Percentiles rank a stretch among this genome's conserved stretches.
Conservation (phyloP, 1,284 basidiomycete species). For the Trichosporon sp. region DNA sequence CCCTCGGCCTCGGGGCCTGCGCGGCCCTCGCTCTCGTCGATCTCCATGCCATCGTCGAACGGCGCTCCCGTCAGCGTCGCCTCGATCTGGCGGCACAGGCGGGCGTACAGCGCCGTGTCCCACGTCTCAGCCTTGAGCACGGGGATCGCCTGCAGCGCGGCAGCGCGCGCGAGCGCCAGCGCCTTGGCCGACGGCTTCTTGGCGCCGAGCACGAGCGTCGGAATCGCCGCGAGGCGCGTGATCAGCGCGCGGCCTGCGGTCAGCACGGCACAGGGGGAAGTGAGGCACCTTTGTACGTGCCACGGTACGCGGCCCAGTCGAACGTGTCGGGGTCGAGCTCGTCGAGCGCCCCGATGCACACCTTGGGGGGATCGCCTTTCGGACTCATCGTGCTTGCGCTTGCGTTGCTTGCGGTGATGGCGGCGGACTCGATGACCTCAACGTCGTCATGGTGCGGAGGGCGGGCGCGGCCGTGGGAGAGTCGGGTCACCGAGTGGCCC, state of each 20-base stretch:
- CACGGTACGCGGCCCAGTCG: constrained; percentile 32
- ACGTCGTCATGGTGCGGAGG: not conserved
- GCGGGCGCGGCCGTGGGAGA: not conserved
- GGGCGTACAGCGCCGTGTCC: constrained; percentile 25
- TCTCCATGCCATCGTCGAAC: constrained; percentile 20
- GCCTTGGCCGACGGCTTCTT: constrained; percentile 14
- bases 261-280: constrained; percentile 4
- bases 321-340: constrained; percentile 13
- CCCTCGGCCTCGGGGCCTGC: constrained; percentile 22
- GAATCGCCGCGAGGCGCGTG: constrained; percentile 33
- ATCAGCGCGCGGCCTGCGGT: constrained; percentile 41
- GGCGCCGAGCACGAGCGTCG: constrained; percentile 18
- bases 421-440: not conserved
- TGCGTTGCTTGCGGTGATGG: not conserved
- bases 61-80: constrained; percentile 5
- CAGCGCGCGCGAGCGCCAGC: constrained; percentile 26
- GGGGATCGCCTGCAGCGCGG: constrained; percentile 30
- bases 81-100: constrained; percentile 13
- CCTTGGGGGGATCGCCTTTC: not conserved
- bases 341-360: constrained; percentile 9
- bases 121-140: constrained; percentile 30
- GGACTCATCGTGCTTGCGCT: not conserved
- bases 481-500: not conserved
- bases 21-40: constrained; percentile 11
- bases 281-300: constrained; percentile 36